These are phyloP conservation scores for Tetrapisispora taiwanensis DNA, from an alignment of 805 yeast species.

Conservation along the genomic window DNA sequence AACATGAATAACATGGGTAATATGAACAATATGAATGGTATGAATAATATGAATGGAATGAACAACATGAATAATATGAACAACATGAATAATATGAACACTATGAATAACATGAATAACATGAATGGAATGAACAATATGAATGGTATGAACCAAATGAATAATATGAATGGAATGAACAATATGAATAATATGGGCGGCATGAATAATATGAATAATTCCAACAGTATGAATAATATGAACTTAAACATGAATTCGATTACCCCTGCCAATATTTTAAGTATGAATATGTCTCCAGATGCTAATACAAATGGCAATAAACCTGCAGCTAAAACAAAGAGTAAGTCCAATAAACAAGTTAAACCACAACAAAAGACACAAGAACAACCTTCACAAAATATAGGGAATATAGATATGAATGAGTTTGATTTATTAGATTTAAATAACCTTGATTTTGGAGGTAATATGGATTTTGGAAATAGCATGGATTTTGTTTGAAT, in stretches of 20 bases:
- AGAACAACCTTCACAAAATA: slow-evolving; percentile 1
- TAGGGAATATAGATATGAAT: slow-evolving; percentile 2
- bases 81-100: background rate
- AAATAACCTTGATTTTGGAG: slow-evolving; percentile 22
- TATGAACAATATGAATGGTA: background rate
- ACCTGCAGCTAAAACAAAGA: background rate
- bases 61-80: background rate
- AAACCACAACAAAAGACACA: background rate
- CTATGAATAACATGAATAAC: background rate
- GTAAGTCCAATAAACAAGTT: background rate
- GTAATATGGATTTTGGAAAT: slow-evolving; percentile 22
- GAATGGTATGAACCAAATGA: background rate
- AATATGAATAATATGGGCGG: background rate
- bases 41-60: background rate
- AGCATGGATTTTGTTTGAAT: slow-evolving; percentile 1
- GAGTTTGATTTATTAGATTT: slow-evolving; percentile 19
- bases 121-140: background rate
- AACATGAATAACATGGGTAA: background rate
- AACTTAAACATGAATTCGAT: slow-evolving; percentile 12
- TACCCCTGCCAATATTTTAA: slow-evolving; percentile 17
- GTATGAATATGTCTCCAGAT: slow-evolving; percentile 10
- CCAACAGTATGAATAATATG: background rate
- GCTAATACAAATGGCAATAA: slow-evolving; percentile 1
- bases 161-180: background rate
- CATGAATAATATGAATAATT: background rate